Conservation (phyloP, 305 asterid species). For the Plantago rigida region DNA sequence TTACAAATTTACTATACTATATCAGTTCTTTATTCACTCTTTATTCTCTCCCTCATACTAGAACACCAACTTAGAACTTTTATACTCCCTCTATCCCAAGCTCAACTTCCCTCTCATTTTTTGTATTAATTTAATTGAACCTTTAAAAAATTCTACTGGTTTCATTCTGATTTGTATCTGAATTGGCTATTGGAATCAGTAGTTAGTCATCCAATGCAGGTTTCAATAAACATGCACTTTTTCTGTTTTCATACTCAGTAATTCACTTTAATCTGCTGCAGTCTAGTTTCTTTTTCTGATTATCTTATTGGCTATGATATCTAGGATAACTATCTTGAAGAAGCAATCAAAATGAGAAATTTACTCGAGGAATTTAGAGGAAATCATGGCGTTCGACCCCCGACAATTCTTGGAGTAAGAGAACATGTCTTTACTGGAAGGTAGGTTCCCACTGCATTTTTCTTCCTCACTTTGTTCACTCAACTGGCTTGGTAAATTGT, state of each 20-base stretch:
- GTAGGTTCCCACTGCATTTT: slow-evolving; percentile 31
- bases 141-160: too few relatives aligned
- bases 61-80: too few relatives aligned
- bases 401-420: slow-evolving; percentile 95
- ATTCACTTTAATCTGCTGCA: slow-evolving; percentile 11
- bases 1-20: too few relatives aligned
- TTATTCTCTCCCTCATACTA: too few relatives aligned
- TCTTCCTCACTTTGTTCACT: neutral
- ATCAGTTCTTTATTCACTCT: too few relatives aligned
- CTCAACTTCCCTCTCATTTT: too few relatives aligned
- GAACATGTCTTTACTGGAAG: slow-evolving; percentile 99
- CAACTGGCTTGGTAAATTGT: slow-evolving; percentile 5
- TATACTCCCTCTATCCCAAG: too few relatives aligned
- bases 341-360: slow-evolving; percentile 95
- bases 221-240: neutral
- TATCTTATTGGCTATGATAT: slow-evolving; percentile 21
- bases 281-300: neutral
- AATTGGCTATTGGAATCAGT: too few relatives aligned
- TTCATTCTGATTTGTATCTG: too few relatives aligned
- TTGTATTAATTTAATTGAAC: too few relatives aligned
- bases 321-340: slow-evolving; percentile 98
- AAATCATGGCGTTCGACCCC: slow-evolving; percentile 89
- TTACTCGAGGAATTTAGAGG: slow-evolving; percentile 86
- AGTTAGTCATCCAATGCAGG: too few relatives aligned
- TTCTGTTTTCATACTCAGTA: neutral